Conservation (phyloP, 148 eudicot species). For the Rhododendron mucronatum region DNA sequence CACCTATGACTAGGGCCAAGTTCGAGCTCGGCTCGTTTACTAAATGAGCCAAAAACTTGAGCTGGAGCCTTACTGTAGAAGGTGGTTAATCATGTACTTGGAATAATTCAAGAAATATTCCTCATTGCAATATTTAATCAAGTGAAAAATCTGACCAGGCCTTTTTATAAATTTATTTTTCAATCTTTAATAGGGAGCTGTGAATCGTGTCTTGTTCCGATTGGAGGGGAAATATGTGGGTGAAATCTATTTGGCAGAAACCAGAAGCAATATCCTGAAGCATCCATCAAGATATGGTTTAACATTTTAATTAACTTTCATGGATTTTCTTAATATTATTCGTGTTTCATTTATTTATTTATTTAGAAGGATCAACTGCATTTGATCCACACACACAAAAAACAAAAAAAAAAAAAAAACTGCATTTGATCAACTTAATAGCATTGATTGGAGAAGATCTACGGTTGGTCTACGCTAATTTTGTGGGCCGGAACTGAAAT, state of each 20-base stretch:
- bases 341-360: too few species aligned
- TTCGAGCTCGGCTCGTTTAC: too few species aligned
- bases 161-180: neutral
- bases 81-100: too few species aligned
- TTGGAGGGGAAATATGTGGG: neutral
- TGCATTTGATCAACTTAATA: neutral
- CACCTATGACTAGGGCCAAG: too few species aligned
- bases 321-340: too few species aligned
- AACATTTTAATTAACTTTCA: neutral
- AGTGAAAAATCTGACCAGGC: neutral
- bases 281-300: neutral
- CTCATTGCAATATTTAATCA: neutral
- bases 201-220: neutral
- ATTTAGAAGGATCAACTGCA: neutral
- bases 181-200: neutral
- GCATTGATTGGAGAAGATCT: neutral
- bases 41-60: too few species aligned
- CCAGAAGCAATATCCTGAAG: neutral
- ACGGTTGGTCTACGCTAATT: neutral
- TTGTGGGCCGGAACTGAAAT: neutral
- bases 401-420: too few species aligned
- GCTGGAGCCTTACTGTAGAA: too few species aligned
- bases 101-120: neutral
- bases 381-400: too few species aligned
- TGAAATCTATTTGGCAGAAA: neutral